Percentiles rank a stretch among this genome's conserved stretches.
Evolutionary conservation across 1,284 basidiomycete species (phyloP).

Genomic region (Papiliotrema fonsecae): DNA sequence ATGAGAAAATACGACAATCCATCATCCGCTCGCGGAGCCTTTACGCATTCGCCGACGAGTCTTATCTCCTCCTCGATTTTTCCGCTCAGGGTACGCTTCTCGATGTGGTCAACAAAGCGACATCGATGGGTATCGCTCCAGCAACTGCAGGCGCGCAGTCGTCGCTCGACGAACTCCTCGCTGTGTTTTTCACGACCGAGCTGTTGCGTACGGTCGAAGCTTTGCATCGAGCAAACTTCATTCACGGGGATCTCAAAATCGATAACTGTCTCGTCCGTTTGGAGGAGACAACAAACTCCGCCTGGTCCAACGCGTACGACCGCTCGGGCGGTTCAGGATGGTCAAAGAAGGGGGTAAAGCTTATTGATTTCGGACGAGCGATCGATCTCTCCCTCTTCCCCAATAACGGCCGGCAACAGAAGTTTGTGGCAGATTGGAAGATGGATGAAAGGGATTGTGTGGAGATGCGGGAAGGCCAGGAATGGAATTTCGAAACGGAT

Average conservation of each 20-base stretch:
- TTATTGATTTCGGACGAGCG: constrained; percentile 95
- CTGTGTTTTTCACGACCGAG: constrained; percentile 92
- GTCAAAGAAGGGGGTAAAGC: constrained; percentile 76
- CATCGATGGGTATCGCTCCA: constrained; percentile 53
- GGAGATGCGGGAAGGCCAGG: constrained; percentile 73
- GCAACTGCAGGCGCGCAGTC: constrained; percentile 31
- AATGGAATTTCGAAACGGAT: constrained; percentile 93
- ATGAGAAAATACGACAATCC: constrained; percentile 56
- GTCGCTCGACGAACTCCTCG: constrained; percentile 82
- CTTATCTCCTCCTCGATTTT: constrained; percentile 81
- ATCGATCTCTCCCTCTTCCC: constrained; percentile 82
- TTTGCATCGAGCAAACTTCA: constrained; percentile 74
- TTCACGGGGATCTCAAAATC: constrained; percentile 98
- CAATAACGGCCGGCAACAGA: constrained; percentile 54
- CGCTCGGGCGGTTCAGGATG: constrained; percentile 75
- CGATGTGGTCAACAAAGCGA: constrained; percentile 84
- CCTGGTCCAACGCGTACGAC: constrained; percentile 72
- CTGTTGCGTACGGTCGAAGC: constrained; percentile 76
- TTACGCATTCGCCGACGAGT: constrained; percentile 82
- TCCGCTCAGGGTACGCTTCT: constrained; percentile 89
- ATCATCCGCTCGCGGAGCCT: constrained; percentile 70
- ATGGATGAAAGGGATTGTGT: constrained; percentile 82
- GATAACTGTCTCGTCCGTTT: constrained; percentile 95
- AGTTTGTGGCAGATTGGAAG: constrained; percentile 82
- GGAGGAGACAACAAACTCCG: constrained; percentile 65